phyloP scores from a whole-genome alignment of 805 yeast genomes.

The Ascoidea tarda region DNA sequence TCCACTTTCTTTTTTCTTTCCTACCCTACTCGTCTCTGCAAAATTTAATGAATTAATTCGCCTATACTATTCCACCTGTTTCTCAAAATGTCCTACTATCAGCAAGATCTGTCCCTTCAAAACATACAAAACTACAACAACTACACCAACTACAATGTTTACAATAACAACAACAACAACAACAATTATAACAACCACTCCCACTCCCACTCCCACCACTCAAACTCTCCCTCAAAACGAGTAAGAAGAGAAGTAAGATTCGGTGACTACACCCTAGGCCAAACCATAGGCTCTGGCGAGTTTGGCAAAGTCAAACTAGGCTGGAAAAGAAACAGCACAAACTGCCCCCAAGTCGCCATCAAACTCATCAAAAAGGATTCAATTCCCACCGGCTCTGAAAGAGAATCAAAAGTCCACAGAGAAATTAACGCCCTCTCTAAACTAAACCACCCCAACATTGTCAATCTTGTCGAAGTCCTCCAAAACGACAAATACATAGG shows the following conservation, averaged over 20 bases:
- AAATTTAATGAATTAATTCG: no score
- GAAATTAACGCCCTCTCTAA: conserved; percentile 85
- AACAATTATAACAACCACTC: not conserved
- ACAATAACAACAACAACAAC: not conserved
- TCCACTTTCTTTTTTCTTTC: no score
- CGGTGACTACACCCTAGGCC: conserved; percentile 82
- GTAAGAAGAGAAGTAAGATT: conserved; percentile 60
- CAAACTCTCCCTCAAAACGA: conserved; percentile 10
- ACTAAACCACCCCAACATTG: conserved; percentile 87
- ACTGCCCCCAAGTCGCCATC: conserved; percentile 81
- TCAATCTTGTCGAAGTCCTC: conserved; percentile 79
- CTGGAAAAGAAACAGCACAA: conserved; percentile 77
- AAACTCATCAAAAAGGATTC: conserved; percentile 82
- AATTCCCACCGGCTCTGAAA: conserved; percentile 73
- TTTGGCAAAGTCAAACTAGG: conserved; percentile 96
- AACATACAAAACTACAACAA: no score
- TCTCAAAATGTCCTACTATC: not conserved
- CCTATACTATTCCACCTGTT: no score
- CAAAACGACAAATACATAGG: conserved; percentile 94
- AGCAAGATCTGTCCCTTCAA: no score
- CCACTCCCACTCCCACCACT: not conserved
- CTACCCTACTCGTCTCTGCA: no score
- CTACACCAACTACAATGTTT: no score
- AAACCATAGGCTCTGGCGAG: conserved; percentile 95
- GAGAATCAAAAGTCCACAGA: conserved; percentile 79